Evolutionary conservation across 495 filamentous ascomycete genomes (phyloP).

Genomic region (Aspergillus sclerotiicarbonarius): DNA sequence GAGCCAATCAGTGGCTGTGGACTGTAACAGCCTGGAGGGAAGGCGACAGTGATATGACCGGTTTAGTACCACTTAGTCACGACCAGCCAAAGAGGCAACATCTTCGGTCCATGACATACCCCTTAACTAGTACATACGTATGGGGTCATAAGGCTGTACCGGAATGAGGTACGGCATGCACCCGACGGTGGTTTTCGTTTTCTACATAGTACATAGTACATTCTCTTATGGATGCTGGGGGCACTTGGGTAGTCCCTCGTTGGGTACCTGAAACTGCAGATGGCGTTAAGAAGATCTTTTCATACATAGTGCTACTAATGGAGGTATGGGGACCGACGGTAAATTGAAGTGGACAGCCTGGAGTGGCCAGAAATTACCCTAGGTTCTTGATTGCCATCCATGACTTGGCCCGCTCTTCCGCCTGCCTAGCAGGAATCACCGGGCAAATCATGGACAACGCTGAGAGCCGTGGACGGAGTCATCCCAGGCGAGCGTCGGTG

Average conservation of each 20-base stretch:
- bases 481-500: slow-evolving; percentile 7
- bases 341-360: background rate
- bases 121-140: background rate
- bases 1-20: background rate
- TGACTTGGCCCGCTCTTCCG: slow-evolving; percentile 6
- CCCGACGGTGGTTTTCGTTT: background rate
- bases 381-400: background rate
- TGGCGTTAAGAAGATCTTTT: slow-evolving; percentile 9
- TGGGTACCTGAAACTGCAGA: slow-evolving; percentile 28
- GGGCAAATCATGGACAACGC: slow-evolving; percentile 3
- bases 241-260: slow-evolving; percentile 9
- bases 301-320: background rate
- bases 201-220: background rate
- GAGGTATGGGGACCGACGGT: background rate
- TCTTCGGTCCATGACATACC: background rate
- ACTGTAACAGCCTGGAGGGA: background rate
- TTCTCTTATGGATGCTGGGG: background rate
- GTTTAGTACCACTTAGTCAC: slow-evolving; percentile 1
- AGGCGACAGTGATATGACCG: background rate
- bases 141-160: background rate
- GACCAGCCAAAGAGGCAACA: background rate
- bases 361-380: background rate
- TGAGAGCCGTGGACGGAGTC: slow-evolving; percentile 11
- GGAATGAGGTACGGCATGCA: background rate
- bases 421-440: background rate